A percentile compares a stretch with the other conserved stretches of the same genome.
phyloP scores from a whole-genome alignment of 257 asterid genomes.

The Agastache rugosa region DNA sequence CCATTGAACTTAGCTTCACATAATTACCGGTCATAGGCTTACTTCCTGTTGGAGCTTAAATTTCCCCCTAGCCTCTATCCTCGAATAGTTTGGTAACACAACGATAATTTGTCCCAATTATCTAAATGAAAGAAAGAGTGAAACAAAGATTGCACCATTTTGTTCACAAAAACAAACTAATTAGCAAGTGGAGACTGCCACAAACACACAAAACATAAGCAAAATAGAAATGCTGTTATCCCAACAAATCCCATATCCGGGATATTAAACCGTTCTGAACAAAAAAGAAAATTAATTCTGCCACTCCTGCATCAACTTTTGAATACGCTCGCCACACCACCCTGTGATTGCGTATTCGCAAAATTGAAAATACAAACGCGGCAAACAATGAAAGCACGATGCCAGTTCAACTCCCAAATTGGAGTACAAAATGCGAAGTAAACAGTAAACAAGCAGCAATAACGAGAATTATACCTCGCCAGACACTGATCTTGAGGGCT shows the following conservation, averaged over 20 bases:
- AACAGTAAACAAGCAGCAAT: neutral
- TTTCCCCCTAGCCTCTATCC: neutral
- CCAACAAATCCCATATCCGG: no score
- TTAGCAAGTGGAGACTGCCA: neutral
- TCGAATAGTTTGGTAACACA: neutral
- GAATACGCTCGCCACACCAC: neutral
- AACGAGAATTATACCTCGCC: slow-evolving; percentile 69
- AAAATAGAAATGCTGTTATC: no score
- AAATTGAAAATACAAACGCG: neutral
- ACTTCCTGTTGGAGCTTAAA: neutral
- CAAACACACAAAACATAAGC: neutral
- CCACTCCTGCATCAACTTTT: neutral
- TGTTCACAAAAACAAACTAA: neutral
- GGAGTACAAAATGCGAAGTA: neutral
- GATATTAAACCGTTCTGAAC: neutral
- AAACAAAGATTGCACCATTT: neutral
- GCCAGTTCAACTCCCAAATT: slow-evolving; percentile 1
- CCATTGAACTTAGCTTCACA: neutral
- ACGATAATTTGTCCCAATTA: neutral
- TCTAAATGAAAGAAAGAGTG: neutral
- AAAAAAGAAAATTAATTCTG: neutral
- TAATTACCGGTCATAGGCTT: neutral
- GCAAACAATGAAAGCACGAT: neutral
- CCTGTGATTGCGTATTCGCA: neutral
- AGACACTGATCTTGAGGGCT: slow-evolving; percentile 97